These are phyloP conservation scores for Camellia oleifera DNA, from an alignment of 179 eudicot genomes.

Conservation along the genomic window DNA sequence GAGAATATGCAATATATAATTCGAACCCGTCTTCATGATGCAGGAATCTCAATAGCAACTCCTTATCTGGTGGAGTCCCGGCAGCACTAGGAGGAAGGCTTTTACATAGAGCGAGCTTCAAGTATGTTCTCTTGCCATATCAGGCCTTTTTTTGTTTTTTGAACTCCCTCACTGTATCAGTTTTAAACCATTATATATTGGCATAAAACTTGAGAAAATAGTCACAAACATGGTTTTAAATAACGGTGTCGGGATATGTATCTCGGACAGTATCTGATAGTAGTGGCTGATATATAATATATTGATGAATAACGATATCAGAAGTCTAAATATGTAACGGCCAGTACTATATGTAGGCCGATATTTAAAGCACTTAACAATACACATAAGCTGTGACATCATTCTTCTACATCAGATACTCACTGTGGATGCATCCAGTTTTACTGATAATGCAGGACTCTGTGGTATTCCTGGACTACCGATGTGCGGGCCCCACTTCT, in stretches of 20 bases:
- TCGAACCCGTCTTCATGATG: constrained; percentile 12
- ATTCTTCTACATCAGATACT: constrained; percentile 11
- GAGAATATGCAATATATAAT: neutral
- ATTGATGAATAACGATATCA: no score
- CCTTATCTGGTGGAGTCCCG: constrained; percentile 88
- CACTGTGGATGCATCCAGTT: constrained; percentile 46
- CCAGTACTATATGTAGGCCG: no score
- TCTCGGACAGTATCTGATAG: no score
- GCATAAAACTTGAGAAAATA: neutral
- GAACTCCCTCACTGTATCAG: neutral
- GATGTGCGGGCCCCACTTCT: constrained; percentile 88
- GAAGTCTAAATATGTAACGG: no score
- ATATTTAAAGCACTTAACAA: no score
- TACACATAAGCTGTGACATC: neutral
- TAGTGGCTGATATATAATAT: no score
- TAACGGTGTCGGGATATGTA: no score
- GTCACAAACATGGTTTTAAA: no score
- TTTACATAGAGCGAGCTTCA: constrained; percentile 96
- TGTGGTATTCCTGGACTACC: constrained; percentile 95
- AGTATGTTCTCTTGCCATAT: constrained; percentile 41
- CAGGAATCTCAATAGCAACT: constrained; percentile 92
- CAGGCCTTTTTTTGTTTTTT: no score
- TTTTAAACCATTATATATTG: neutral
- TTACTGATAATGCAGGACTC: constrained; percentile 90
- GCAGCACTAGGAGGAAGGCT: constrained; percentile 82